Evolutionary conservation across 495 filamentous ascomycete genomes (phyloP).

Genomic region (Amphirosellinia nigrospora): DNA sequence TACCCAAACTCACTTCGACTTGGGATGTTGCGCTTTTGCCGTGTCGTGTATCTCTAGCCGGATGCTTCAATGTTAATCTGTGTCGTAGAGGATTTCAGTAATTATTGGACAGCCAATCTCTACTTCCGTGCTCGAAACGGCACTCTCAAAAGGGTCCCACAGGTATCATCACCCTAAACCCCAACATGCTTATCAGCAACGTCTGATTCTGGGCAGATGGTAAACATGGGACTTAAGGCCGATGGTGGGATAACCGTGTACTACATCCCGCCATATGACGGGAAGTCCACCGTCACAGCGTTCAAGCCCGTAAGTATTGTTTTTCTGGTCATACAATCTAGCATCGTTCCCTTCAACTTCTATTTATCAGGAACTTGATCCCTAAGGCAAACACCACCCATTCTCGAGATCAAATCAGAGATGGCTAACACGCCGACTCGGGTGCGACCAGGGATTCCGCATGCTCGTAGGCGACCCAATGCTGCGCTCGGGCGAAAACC

Average conservation of each 20-base stretch:
- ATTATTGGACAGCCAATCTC: constrained; percentile 52
- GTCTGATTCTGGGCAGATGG: constrained; percentile 20
- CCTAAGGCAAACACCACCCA: neutral
- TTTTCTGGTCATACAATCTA: neutral
- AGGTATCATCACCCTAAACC: constrained; percentile 15
- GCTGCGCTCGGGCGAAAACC: constrained; percentile 48
- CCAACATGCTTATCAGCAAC: neutral
- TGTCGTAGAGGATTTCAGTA: constrained; percentile 42
- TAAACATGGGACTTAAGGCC: constrained; percentile 42
- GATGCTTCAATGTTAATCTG: neutral
- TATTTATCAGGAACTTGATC: neutral
- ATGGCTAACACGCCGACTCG: constrained; percentile 21
- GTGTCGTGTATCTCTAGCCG: neutral
- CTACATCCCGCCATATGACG: constrained; percentile 49
- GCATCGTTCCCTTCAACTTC: neutral
- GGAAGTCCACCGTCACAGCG: constrained; percentile 48
- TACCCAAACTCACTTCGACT: no score
- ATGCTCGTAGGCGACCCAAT: constrained; percentile 73
- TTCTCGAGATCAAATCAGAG: neutral
- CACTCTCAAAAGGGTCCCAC: constrained; percentile 48
- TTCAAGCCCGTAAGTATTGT: constrained; percentile 47
- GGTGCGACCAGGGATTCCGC: constrained; percentile 59
- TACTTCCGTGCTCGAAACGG: constrained; percentile 50
- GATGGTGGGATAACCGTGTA: constrained; percentile 50
- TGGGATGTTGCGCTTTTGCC: neutral